Evolutionary conservation across 768 basidiomycete genomes (phyloP), one percentile per base, ranked within the genome.

Genomic region (Pholiota conissans): DNA sequence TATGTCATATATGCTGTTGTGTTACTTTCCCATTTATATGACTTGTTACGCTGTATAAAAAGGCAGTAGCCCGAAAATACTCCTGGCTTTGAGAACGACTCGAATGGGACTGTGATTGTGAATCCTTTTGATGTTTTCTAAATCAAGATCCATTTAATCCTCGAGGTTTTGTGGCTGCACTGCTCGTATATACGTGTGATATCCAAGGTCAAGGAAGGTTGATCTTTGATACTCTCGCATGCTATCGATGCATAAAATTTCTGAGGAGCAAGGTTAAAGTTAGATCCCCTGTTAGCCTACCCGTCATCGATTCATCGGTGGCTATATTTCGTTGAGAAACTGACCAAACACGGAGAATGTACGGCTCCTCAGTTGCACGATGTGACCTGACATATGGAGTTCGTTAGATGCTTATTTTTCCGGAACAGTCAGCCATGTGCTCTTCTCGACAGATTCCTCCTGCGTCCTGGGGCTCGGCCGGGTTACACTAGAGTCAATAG

Each of bases 401-500:
- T 45, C 30, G 4, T 11, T 32, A 24, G 22, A 45, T 11, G 52
- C 29, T 54, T 46, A 45, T 45, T 54, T 46, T 20, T 54, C 53
- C 53, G 53, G 29, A 46, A 46, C 28, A 46, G 2, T 13, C 20
- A 42, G 14, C 53, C 53, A 54, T 54, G 53, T 54, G 53, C 13
- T 30, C 22, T 27, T 30, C 29, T 45, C 3, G 11, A n/a, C 20
- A 28, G 11, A 30, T 29, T 30, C 28, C 46, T 32, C 22, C 22
- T 45, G 18, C 42, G 2, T 45, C 40, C 29, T 9, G 29, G 20
- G 2, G 18, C 20, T 46, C 20, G 42, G 16, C 28, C 26, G 40
- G 13, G 42, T 20, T 3, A 18, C 22, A 45, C 11, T 45, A 45
- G 42, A 45, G 22, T 20, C 22, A 45, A 34, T 3, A 30, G 22